These are phyloP conservation scores for Fusarium goolgardi DNA, from an alignment of 2,329 filamentous ascomycete genomes.

Conservation along the genomic window DNA sequence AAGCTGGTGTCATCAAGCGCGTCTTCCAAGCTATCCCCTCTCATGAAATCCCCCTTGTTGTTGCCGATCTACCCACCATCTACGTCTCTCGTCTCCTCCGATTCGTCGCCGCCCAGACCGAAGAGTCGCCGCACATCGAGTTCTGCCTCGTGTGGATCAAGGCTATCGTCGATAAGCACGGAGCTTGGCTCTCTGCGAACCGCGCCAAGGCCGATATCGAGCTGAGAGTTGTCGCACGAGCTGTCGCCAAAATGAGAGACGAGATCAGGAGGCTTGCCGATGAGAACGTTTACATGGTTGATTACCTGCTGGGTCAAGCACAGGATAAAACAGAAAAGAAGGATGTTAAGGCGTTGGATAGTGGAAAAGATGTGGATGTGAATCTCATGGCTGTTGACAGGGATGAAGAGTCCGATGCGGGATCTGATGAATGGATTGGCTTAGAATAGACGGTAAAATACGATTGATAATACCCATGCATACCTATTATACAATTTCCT, in stretches of 20 bases:
- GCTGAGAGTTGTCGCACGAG: constrained; percentile 82
- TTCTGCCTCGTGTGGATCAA: constrained; percentile 96
- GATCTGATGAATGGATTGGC: constrained; percentile 61
- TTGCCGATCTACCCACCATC: constrained; percentile 81
- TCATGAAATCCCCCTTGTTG: constrained; percentile 78
- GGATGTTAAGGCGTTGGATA: constrained; percentile 38
- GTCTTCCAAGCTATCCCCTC: constrained; percentile 88
- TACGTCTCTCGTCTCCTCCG: constrained; percentile 88
- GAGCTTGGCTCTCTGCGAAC: constrained; percentile 85
- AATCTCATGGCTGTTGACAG: constrained; percentile 52
- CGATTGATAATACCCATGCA: constrained; percentile 46
- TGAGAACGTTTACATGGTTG: constrained; percentile 88
- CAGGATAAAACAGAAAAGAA: constrained; percentile 46
- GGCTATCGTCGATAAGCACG: constrained; percentile 82
- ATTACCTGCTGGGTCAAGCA: constrained; percentile 76
- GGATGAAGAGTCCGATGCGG: constrained; percentile 51
- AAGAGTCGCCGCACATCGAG: constrained; percentile 92
- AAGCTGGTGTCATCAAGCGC: constrained; percentile 80
- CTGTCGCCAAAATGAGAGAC: constrained; percentile 81
- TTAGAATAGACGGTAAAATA: constrained; percentile 55
- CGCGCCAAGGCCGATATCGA: constrained; percentile 84
- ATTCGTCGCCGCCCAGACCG: constrained; percentile 87
- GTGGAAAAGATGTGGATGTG: constrained; percentile 41
- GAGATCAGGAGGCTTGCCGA: constrained; percentile 87
- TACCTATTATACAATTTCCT: constrained; percentile 14